Evolutionary conservation across 805 yeast genomes (phyloP).

Genomic region (Ogataea nitratoaversa): DNA sequence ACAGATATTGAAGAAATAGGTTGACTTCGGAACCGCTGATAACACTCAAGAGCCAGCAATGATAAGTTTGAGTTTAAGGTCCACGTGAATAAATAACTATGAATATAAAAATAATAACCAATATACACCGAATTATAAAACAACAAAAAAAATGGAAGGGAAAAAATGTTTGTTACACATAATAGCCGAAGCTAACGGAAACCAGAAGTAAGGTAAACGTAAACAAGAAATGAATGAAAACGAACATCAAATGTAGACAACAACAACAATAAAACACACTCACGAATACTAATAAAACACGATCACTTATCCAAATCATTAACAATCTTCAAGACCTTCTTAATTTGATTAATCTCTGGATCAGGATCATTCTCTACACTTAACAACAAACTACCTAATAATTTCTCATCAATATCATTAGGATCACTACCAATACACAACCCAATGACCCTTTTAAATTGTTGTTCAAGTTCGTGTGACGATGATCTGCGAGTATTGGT

Average conservation of each 20-base stretch:
- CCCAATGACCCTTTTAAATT: conserved; percentile 84
- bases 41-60: no score
- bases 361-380: conserved; percentile 88
- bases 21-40: no score
- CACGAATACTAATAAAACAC: neutral
- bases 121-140: no score
- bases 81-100: no score
- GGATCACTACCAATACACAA: conserved; percentile 86
- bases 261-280: neutral
- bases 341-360: conserved; percentile 32
- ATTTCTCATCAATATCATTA: conserved; percentile 51
- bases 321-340: conserved; percentile 31
- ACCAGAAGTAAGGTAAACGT: neutral
- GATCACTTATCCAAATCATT: conserved; percentile 23
- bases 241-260: neutral
- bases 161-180: no score
- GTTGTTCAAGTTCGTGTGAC: conserved; percentile 57
- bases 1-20: no score
- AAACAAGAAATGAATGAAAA: neutral
- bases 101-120: no score
- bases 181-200: neutral
- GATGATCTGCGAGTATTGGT: conserved; percentile 50
- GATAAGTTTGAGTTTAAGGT: no score
- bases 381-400: conserved; percentile 78
- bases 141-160: neutral